Percentiles rank a stretch among this genome's conserved stretches.
These are phyloP conservation scores for Talaromyces sp. DNA, from an alignment of 2,329 filamentous ascomycete genomes.

Conservation along the genomic window DNA sequence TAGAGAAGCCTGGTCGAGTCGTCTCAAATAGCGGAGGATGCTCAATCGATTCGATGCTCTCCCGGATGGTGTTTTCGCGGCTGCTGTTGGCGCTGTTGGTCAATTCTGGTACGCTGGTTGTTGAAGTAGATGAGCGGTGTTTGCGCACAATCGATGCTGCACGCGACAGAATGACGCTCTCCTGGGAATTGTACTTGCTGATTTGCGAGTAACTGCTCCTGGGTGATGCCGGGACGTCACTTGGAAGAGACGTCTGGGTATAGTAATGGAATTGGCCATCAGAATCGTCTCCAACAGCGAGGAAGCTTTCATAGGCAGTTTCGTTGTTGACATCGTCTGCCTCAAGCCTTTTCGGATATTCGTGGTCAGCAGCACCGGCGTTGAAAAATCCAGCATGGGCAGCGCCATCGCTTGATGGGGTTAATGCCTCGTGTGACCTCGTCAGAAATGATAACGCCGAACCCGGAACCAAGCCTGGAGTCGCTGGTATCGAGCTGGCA, in stretches of 20 bases:
- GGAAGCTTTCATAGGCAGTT: constrained; percentile 40
- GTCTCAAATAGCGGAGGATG: constrained; percentile 5
- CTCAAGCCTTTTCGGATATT: constrained; percentile 34
- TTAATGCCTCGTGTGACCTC: constrained; percentile 27
- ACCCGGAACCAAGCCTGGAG: constrained; percentile 33
- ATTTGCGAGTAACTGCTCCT: constrained; percentile 51
- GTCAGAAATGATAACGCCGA: constrained; percentile 30
- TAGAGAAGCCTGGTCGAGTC: constrained; percentile 26
- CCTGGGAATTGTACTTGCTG: constrained; percentile 56
- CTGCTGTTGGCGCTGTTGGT: constrained; percentile 41
- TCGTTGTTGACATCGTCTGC: constrained; percentile 34
- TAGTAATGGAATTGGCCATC: constrained; percentile 48
- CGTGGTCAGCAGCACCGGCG: constrained; percentile 21
- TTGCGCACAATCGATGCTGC: constrained; percentile 47
- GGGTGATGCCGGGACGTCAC: constrained; percentile 37
- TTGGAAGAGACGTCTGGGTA: constrained; percentile 41
- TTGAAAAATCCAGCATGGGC: constrained; percentile 26
- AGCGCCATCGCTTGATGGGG: constrained; percentile 30
- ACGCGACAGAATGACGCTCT: constrained; percentile 53
- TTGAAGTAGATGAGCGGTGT: constrained; percentile 47
- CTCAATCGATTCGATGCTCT: constrained; percentile 23
- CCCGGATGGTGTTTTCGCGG: constrained; percentile 31
- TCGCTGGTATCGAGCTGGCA: constrained; percentile 27
- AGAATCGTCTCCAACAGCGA: constrained; percentile 43
- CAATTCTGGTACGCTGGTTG: constrained; percentile 45